These are phyloP conservation scores for Allium sativum DNA, from an alignment of 106 monocot species.

Conservation along the genomic window DNA sequence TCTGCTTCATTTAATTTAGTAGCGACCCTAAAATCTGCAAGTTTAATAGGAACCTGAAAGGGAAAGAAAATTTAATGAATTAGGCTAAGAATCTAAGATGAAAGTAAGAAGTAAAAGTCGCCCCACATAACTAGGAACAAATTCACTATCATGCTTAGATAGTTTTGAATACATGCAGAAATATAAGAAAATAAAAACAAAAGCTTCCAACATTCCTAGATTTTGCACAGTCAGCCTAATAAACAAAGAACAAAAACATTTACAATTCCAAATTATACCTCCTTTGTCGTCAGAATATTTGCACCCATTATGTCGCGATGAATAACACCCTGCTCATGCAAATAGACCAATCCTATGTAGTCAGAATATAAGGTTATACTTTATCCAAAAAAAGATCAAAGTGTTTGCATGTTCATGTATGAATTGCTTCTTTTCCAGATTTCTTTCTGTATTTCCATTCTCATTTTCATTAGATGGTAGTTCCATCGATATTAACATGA, in stretches of 20 bases:
- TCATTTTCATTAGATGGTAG: no score
- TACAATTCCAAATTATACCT: constrained; percentile 34
- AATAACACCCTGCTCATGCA: constrained; percentile 98
- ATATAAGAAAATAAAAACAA: no score
- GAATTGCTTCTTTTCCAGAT: no score
- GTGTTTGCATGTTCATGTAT: no score
- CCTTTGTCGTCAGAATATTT: constrained; percentile 97
- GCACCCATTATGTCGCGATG: constrained; percentile 99
- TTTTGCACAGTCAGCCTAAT: not conserved
- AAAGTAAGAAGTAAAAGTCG: not conserved
- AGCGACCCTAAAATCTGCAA: constrained; percentile 99
- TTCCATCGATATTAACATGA: no score
- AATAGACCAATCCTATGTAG: constrained; percentile 63
- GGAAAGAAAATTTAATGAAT: not conserved
- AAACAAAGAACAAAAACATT: not conserved
- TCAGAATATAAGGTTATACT: no score
- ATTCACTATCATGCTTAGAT: no score
- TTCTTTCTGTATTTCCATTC: no score
- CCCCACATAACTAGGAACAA: no score
- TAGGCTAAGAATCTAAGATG: not conserved
- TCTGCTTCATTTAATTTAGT: constrained; percentile 98
- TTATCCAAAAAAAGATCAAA: no score
- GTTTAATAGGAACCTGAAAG: constrained; percentile 82
- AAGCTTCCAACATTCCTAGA: not conserved
- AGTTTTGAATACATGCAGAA: no score